Conservation (phyloP, 2,329 filamentous ascomycete genomes). For the Beauveria caledonica region DNA sequence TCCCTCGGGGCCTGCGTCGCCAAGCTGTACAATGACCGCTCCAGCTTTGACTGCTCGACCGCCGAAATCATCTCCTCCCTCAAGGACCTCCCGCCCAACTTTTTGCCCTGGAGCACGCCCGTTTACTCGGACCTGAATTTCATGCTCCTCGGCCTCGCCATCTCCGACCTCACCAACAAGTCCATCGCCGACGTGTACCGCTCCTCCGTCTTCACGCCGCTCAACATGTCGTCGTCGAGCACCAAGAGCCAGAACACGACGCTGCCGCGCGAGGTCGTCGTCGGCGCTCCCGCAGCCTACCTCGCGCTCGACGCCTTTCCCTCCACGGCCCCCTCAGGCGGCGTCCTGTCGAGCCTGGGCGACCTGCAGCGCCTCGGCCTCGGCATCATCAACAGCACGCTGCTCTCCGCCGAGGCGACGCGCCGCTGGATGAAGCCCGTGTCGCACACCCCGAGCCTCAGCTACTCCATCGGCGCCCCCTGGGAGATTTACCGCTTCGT, state of each 20-base stretch:
- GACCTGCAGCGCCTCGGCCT: conserved; percentile 4
- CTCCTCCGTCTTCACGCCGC: background rate
- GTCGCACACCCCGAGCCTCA: conserved; percentile 29
- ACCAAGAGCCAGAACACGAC: background rate
- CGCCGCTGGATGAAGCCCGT: conserved; percentile 32
- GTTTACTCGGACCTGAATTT: conserved; percentile 7
- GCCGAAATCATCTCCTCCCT: background rate
- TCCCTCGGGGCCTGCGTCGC: background rate
- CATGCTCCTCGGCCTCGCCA: conserved; percentile 2
- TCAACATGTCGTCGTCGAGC: conserved; percentile 9
- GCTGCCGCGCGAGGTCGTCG: background rate
- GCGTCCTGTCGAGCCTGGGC: background rate
- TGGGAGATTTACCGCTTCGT: conserved; percentile 34
- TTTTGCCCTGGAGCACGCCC: background rate
- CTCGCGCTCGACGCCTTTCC: background rate
- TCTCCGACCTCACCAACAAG: background rate
- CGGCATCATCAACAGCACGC: conserved; percentile 6
- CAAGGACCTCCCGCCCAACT: background rate
- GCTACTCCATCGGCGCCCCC: conserved; percentile 28
- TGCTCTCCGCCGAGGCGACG: background rate
- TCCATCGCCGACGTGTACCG: background rate
- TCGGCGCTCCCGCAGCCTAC: background rate
- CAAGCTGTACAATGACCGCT: background rate
- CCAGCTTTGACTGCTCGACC: background rate
- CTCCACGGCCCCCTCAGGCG: background rate